Evolutionary conservation across 2,329 filamentous ascomycete genomes (phyloP).

Genomic region (Lasiodiplodia citricola): DNA sequence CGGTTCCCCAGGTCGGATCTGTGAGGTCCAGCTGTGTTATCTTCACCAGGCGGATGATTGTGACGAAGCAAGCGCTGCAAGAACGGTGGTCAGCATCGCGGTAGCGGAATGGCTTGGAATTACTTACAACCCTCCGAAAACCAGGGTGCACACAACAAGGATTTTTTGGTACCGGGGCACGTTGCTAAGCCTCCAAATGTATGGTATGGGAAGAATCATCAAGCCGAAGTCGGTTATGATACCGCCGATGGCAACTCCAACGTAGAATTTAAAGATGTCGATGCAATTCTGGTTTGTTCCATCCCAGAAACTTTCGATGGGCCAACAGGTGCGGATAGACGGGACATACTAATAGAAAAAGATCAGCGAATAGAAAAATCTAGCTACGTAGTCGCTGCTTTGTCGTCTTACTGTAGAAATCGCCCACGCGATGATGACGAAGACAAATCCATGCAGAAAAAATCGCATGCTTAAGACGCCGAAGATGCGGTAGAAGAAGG

Average conservation of each 20-base stretch:
- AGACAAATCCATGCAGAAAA: background rate
- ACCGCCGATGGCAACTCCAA: background rate
- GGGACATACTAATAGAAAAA: background rate
- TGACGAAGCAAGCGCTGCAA: background rate
- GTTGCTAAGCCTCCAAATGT: background rate
- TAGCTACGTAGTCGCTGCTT: too few relatives aligned
- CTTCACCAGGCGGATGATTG: background rate
- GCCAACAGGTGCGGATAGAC: background rate
- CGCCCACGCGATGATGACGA: background rate
- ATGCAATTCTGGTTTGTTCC: background rate
- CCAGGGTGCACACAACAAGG: background rate
- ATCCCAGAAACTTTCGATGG: conserved; percentile 1
- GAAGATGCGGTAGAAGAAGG: background rate
- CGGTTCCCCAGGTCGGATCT: background rate
- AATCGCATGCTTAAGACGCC: background rate
- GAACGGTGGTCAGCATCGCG: background rate
- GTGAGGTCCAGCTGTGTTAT: background rate
- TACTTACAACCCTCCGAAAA: background rate
- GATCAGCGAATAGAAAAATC: background rate
- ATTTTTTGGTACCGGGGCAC: background rate
- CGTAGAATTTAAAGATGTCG: background rate
- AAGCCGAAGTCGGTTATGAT: background rate
- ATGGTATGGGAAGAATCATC: background rate
- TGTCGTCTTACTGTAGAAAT: background rate
- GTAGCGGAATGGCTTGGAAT: background rate